Evolutionary conservation across 495 filamentous ascomycete genomes (phyloP).

Genomic region (Xylaria bambusicola): DNA sequence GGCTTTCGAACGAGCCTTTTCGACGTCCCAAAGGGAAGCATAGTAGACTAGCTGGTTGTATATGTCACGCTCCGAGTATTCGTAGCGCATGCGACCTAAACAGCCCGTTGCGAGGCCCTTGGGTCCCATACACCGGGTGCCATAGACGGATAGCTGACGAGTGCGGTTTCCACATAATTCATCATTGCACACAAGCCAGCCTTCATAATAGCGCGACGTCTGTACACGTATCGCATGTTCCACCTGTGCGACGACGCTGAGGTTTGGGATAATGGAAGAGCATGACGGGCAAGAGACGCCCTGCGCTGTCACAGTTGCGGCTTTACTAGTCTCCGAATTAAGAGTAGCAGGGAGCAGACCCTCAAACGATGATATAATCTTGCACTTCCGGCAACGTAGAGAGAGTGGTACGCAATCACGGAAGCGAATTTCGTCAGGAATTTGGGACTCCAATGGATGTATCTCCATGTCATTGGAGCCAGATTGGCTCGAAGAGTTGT

Average conservation of each 20-base stretch:
- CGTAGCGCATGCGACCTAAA: constrained; percentile 84
- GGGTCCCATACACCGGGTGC: constrained; percentile 84
- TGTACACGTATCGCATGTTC: constrained; percentile 78
- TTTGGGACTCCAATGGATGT: constrained; percentile 88
- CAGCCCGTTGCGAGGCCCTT: constrained; percentile 80
- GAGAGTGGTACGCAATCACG: constrained; percentile 70
- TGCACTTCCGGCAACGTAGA: constrained; percentile 82
- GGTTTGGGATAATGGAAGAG: constrained; percentile 61
- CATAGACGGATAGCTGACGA: constrained; percentile 88
- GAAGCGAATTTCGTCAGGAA: constrained; percentile 85
- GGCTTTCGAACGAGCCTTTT: constrained; percentile 66
- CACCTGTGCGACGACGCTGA: constrained; percentile 81
- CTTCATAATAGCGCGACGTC: constrained; percentile 85
- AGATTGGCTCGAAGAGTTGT: constrained; percentile 53
- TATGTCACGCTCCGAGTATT: constrained; percentile 81
- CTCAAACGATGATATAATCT: constrained; percentile 67
- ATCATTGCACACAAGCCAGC: constrained; percentile 89
- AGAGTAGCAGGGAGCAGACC: constrained; percentile 60
- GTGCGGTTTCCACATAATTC: constrained; percentile 82
- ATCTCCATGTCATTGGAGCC: constrained; percentile 65
- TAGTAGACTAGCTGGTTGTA: constrained; percentile 97
- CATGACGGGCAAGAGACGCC: constrained; percentile 72
- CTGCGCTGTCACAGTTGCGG: constrained; percentile 54
- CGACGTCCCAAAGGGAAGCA: constrained; percentile 81
- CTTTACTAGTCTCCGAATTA: neutral